These are phyloP conservation scores for Meyerozyma smithsonii DNA, from an alignment of 1,139 yeast genomes.

Conservation along the genomic window DNA sequence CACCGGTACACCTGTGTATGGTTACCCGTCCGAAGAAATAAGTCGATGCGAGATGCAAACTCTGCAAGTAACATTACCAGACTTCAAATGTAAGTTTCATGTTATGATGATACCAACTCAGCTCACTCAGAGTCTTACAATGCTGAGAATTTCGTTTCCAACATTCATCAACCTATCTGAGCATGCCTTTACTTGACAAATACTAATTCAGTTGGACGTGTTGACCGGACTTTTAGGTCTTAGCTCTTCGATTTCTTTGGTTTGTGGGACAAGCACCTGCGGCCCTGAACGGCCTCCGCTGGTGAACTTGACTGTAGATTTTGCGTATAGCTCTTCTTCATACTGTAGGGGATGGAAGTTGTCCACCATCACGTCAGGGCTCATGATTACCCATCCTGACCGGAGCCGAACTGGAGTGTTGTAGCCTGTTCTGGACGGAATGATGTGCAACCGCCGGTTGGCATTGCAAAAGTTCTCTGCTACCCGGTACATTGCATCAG, in stretches of 20 bases:
- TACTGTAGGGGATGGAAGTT: slow-evolving; percentile 49
- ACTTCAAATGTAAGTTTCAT: slow-evolving; percentile 10
- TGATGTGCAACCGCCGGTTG: slow-evolving; percentile 74
- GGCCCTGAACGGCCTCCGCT: slow-evolving; percentile 15
- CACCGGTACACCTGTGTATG: not conserved
- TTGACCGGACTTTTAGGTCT: slow-evolving; percentile 71
- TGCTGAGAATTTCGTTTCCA: slow-evolving; percentile 48
- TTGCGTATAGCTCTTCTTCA: slow-evolving; percentile 28
- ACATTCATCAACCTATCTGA: slow-evolving; percentile 39
- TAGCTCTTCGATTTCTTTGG: slow-evolving; percentile 67
- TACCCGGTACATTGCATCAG: slow-evolving; percentile 70
- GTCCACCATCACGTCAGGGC: slow-evolving; percentile 75
- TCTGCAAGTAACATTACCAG: not conserved
- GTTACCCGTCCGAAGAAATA: not conserved
- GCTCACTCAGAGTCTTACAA: slow-evolving; percentile 51
- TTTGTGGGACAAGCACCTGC: slow-evolving; percentile 55
- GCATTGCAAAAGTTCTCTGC: slow-evolving; percentile 90
- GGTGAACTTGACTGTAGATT: slow-evolving; percentile 29
- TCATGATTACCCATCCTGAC: slow-evolving; percentile 87
- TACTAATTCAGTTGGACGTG: slow-evolving; percentile 21
- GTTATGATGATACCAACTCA: slow-evolving; percentile 50
- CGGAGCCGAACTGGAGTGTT: slow-evolving; percentile 64
- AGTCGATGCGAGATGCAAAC: not conserved
- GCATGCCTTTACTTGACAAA: slow-evolving; percentile 1
- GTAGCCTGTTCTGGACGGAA: slow-evolving; percentile 65